Base-by-base conservation (phyloP, 306 rosid species). In the Citrullus colocynthis region DNA sequence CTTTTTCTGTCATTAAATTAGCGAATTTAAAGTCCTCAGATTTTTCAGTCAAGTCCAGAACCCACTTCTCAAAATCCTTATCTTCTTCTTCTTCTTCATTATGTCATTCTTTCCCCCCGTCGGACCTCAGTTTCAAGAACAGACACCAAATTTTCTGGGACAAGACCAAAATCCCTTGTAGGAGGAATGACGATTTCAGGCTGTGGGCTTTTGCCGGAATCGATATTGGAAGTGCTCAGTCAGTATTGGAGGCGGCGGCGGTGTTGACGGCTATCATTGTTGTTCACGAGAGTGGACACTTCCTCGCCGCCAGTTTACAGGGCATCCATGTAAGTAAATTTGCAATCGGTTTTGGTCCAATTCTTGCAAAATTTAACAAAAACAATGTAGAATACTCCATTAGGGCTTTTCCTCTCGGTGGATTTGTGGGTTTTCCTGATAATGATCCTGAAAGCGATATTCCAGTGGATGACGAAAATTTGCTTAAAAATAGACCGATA, bases 341-440 rank as follows among this genome's bases (percentile, higher is more conserved):
- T 85, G 90, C 99, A 36, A 90, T 96, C 81, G 99, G 98, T 45
- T 96, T 96, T 88, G 99, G 99, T 87, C 99, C 99, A 75, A 86
- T 96, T 81, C 84, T 92, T 58, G 97, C 93, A 76, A 92, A 96
- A 82, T 92, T 92, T 86, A 92, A 89, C 80, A 84, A 97, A 32
- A 96, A 92, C 37, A 92, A 96, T 84, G 97, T 96, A 32, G 99
- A 96, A 52, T 96, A 92, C 78, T 96, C 99, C 0, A 42, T 92
- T 75, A 91, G 99, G 83, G 99, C 99, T 79, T 91, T 96, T 83
- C 99, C 98, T 70, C 87, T 96, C 10, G 99, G 99, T 73, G 99
- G 99, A 11, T 96, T 96, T 86, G 98, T 92, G 79, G 99, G 98
- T 65, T 96, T 96, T 79, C 99, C 98, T 76, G 99, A 92, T 91